Percentiles rank a stretch among this genome's conserved stretches.
Evolutionary conservation across 192 early-diverging fungal genomes (phyloP).

Genomic region (Podila minutissima): DNA sequence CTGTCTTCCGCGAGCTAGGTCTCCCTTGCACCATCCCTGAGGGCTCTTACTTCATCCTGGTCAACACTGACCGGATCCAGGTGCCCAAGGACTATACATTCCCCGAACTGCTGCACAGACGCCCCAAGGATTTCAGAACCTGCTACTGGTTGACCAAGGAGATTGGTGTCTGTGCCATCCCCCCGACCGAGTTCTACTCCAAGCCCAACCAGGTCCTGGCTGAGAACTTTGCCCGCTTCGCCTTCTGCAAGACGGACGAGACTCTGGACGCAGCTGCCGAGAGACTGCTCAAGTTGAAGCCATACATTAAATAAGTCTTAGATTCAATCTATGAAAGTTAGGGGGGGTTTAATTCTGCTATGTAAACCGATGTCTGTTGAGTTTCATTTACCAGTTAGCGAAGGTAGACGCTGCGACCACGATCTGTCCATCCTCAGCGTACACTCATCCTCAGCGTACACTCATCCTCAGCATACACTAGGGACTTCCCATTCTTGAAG

Average conservation of each 20-base stretch:
- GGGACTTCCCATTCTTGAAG: too few relatives aligned
- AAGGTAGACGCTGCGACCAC: too few relatives aligned
- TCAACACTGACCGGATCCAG: constrained; percentile 76
- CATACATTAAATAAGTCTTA: constrained; percentile 53
- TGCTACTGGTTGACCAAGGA: constrained; percentile 88
- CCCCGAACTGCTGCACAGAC: constrained; percentile 62
- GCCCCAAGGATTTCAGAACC: constrained; percentile 80
- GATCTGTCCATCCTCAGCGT: too few relatives aligned
- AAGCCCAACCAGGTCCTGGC: constrained; percentile 70
- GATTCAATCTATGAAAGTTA: too few relatives aligned
- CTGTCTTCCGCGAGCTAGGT: constrained; percentile 70
- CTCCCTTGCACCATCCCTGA: constrained; percentile 87
- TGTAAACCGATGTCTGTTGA: too few relatives aligned
- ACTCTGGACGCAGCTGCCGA: constrained; percentile 79
- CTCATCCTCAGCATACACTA: too few relatives aligned
- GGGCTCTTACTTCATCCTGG: constrained; percentile 94
- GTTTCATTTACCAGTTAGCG: too few relatives aligned
- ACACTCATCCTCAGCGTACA: too few relatives aligned
- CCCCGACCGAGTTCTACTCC: constrained; percentile 91
- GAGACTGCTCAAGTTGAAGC: constrained; percentile 69
- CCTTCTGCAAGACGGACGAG: constrained; percentile 93
- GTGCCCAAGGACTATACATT: constrained; percentile 70
- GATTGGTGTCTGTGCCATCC: constrained; percentile 92
- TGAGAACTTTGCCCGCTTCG: constrained; percentile 84
- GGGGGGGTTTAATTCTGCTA: too few relatives aligned